Evolutionary conservation across 257 asterid species (phyloP).

Genomic region (Handroanthus guayacan): DNA sequence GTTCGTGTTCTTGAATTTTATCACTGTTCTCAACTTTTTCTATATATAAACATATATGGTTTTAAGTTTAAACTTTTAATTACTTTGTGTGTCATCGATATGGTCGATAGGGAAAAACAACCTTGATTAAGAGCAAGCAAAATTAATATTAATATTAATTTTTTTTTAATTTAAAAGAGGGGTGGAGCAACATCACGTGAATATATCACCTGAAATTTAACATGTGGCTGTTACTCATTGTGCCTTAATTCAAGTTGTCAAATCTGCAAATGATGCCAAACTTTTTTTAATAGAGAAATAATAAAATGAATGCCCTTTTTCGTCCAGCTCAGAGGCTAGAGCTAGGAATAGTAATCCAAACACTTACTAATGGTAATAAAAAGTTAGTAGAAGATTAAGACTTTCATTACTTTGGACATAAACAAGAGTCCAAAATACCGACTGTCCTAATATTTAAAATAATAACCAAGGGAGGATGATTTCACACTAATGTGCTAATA

Average conservation of each 20-base stretch:
- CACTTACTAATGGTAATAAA: neutral
- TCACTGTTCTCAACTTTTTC: too few relatives aligned
- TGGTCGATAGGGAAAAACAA: neutral
- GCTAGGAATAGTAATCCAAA: neutral
- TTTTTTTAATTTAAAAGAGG: too few relatives aligned
- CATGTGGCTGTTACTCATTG: constrained; percentile 24
- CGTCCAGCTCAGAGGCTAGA: neutral
- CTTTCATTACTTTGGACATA: neutral
- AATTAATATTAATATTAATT: neutral
- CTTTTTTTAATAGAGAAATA: neutral
- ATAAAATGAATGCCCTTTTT: neutral
- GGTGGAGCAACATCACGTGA: neutral
- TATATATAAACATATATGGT: neutral
- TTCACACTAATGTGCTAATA: neutral
- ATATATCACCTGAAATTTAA: neutral
- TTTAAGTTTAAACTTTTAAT: neutral
- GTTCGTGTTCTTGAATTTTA: too few relatives aligned
- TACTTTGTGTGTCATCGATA: neutral
- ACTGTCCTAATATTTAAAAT: neutral
- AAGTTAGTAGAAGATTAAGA: neutral
- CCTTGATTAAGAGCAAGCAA: neutral
- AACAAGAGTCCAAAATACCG: neutral
- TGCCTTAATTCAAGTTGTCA: constrained; percentile 32
- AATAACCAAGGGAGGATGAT: too few relatives aligned
- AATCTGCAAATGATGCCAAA: constrained; percentile 19